These are phyloP conservation scores for Sugiyamaella grinbergsii DNA, from an alignment of 1,139 yeast genomes.

Conservation along the genomic window DNA sequence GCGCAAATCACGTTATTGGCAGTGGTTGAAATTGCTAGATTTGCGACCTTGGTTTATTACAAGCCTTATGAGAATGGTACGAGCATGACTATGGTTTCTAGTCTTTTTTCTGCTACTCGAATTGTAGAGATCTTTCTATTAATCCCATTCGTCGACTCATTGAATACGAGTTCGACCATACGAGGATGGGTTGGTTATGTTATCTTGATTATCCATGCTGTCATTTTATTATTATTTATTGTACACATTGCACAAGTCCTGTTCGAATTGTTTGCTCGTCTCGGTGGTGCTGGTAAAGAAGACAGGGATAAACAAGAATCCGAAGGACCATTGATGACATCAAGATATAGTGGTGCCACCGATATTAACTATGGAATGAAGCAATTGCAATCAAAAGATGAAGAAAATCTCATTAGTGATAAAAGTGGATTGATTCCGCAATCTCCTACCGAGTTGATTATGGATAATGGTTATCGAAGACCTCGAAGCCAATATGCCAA, in stretches of 20 bases:
- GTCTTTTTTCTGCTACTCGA: conserved; percentile 33
- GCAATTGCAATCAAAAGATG: conserved; percentile 8
- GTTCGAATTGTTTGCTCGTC: conserved; percentile 37
- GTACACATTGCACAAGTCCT: conserved; percentile 38
- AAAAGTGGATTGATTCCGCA: conserved; percentile 11
- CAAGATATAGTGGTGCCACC: conserved; percentile 1
- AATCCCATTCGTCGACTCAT: conserved; percentile 37
- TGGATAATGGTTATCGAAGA: conserved; percentile 14
- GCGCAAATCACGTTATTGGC: conserved; percentile 43
- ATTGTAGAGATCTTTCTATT: conserved; percentile 36
- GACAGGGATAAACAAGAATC: conserved; percentile 3
- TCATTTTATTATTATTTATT: conserved; percentile 37
- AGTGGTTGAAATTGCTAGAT: conserved; percentile 35
- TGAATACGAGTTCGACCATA: conserved; percentile 30
- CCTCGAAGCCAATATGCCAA: conserved; percentile 16
- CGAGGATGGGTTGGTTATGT: conserved; percentile 43
- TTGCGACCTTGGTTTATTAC: conserved; percentile 31
- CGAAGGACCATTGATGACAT: conserved; percentile 11
- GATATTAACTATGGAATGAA: conserved; percentile 13
- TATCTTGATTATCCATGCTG: conserved; percentile 39
- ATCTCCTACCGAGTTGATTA: conserved; percentile 9
- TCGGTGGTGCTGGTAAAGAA: conserved; percentile 31
- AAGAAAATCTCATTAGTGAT: conserved; percentile 6
- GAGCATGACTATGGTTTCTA: conserved; percentile 38
- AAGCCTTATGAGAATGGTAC: conserved; percentile 40